These are phyloP conservation scores for Colletotrichum navitas DNA, from an alignment of 2,329 filamentous ascomycete genomes.

Conservation along the genomic window DNA sequence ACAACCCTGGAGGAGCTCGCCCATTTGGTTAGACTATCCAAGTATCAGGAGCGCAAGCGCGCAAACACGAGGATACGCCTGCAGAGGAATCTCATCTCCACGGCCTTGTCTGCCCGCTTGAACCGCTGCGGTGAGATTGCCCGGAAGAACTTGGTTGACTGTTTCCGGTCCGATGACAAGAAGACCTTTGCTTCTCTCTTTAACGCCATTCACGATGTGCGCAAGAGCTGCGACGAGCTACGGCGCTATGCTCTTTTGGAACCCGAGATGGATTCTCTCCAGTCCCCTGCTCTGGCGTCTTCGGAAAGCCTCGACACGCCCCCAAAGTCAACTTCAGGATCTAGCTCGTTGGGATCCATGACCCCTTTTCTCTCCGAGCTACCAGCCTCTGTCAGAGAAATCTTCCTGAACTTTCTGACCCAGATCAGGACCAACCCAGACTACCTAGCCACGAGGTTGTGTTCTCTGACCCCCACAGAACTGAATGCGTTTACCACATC, in stretches of 20 bases:
- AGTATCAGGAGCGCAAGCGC: constrained; percentile 86
- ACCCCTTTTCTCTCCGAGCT: constrained; percentile 78
- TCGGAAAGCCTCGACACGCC: constrained; percentile 39
- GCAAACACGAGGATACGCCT: constrained; percentile 79
- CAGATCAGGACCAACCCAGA: constrained; percentile 88
- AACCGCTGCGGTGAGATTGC: constrained; percentile 81
- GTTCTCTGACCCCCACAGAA: constrained; percentile 80
- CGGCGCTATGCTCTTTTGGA: constrained; percentile 78
- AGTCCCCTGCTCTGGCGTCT: constrained; percentile 62
- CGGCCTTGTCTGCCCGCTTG: constrained; percentile 79
- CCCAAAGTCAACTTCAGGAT: constrained; percentile 40
- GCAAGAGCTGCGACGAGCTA: constrained; percentile 80
- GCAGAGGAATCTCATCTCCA: constrained; percentile 80
- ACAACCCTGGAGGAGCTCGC: constrained; percentile 83
- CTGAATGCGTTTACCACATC: constrained; percentile 82
- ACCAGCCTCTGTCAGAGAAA: constrained; percentile 78
- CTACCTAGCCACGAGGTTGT: constrained; percentile 87
- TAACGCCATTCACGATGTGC: constrained; percentile 83
- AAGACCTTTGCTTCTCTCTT: constrained; percentile 80
- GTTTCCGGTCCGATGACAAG: constrained; percentile 84
- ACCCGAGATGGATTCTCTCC: constrained; percentile 76
- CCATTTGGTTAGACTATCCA: constrained; percentile 81
- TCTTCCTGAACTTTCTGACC: constrained; percentile 83
- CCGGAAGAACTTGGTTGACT: constrained; percentile 81
- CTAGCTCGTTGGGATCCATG: constrained; percentile 58